Conservation (phyloP, 768 basidiomycete genomes). For the Pulveroboletus sp. region DNA sequence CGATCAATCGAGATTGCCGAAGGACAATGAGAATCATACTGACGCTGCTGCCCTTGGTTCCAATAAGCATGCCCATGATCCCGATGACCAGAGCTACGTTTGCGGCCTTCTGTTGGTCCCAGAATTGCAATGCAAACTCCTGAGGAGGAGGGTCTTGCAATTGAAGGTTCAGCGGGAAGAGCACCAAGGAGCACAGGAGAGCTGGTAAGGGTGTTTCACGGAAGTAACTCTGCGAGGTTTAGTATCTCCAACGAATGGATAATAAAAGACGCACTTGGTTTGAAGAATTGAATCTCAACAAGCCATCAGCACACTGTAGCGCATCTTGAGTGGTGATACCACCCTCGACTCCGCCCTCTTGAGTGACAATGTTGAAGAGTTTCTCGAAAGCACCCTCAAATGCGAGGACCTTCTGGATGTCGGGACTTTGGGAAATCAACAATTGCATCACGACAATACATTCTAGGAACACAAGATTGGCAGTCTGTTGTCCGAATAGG, state of each 20-base stretch:
- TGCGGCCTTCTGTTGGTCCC: constrained; percentile 86
- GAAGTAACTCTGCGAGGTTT: constrained; percentile 79
- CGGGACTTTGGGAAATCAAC: constrained; percentile 79
- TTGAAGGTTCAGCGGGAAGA: constrained; percentile 63
- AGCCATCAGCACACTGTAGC: constrained; percentile 78
- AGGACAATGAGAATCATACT: constrained; percentile 24
- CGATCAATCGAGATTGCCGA: constrained; percentile 1
- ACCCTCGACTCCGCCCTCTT: constrained; percentile 91
- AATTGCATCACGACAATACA: constrained; percentile 77
- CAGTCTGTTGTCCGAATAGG: background rate
- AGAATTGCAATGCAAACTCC: constrained; percentile 92
- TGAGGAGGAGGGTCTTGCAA: constrained; percentile 64
- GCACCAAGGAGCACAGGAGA: constrained; percentile 61
- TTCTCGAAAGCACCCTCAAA: constrained; percentile 98
- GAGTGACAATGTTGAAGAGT: constrained; percentile 80
- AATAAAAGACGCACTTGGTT: constrained; percentile 66
- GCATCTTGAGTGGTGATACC: constrained; percentile 83
- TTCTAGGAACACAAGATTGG: constrained; percentile 46
- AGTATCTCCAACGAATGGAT: constrained; percentile 5
- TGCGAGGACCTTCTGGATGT: constrained; percentile 94
- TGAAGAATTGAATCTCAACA: constrained; percentile 88
- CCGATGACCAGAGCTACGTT: constrained; percentile 79
- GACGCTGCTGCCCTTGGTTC: constrained; percentile 64
- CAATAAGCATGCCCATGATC: constrained; percentile 81
- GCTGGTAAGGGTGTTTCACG: constrained; percentile 78